These are phyloP conservation scores for Drosera capensis DNA, from an alignment of 148 eudicot genomes.

Conservation along the genomic window DNA sequence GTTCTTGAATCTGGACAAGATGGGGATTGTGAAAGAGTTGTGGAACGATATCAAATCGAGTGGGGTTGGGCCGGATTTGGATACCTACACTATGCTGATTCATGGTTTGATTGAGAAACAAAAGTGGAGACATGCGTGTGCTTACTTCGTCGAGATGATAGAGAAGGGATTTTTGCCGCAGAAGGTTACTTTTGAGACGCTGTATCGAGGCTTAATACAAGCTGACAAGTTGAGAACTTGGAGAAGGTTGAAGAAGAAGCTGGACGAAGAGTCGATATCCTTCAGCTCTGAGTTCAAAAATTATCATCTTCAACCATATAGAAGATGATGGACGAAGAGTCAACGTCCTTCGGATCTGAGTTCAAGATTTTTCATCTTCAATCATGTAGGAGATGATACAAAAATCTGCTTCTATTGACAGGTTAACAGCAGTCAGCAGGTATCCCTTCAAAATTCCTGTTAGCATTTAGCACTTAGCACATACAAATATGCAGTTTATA, in stretches of 20 bases:
- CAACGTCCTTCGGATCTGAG: no score
- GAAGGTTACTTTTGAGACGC: constrained; percentile 76
- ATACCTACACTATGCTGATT: constrained; percentile 67
- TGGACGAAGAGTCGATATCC: constrained; percentile 68
- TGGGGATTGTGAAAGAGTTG: constrained; percentile 49
- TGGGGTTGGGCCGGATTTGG: constrained; percentile 77
- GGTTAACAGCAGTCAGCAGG: no score
- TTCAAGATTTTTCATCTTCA: no score
- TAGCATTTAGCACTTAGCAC: no score
- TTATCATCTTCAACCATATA: constrained; percentile 70
- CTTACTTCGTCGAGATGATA: constrained; percentile 78
- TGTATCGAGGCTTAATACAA: constrained; percentile 77
- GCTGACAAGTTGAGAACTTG: constrained; percentile 79
- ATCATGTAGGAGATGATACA: no score
- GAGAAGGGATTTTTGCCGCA: constrained; percentile 88
- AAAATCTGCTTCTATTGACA: no score
- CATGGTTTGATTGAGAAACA: constrained; percentile 68
- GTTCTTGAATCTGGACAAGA: constrained; percentile 44
- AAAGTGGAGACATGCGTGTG: constrained; percentile 76
- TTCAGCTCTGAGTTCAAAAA: constrained; percentile 73
- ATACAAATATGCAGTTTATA: no score
- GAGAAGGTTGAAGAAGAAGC: constrained; percentile 89
- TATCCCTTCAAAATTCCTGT: no score
- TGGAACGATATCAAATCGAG: constrained; percentile 70
- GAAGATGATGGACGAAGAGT: constrained; percentile 31